Percentiles rank a stretch among this genome's conserved stretches.
phyloP scores from a whole-genome alignment of 2,329 filamentous ascomycete species.

The Thelonectria olida region DNA sequence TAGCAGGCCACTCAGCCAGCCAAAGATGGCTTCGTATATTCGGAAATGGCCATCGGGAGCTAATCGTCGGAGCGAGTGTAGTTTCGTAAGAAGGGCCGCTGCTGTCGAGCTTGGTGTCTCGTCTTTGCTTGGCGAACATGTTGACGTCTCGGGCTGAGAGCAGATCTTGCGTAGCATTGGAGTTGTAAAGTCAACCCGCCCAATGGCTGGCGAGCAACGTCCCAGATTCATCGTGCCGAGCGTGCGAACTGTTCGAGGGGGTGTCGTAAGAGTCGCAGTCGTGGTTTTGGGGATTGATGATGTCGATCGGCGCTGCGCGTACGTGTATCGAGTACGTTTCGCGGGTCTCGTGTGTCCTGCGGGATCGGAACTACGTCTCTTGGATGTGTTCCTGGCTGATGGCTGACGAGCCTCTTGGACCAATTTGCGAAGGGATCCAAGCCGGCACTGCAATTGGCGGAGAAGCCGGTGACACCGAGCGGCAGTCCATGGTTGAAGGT shows the following conservation, averaged over 20 bases:
- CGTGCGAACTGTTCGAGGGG: constrained; percentile 41
- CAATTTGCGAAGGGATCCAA: constrained; percentile 51
- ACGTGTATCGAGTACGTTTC: constrained; percentile 45
- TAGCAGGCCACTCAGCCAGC: constrained; percentile 43
- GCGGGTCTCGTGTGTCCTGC: constrained; percentile 12
- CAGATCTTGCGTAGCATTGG: constrained; percentile 42
- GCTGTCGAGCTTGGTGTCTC: constrained; percentile 6
- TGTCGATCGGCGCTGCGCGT: constrained; percentile 34
- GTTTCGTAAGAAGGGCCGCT: constrained; percentile 27
- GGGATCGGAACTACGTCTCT: constrained; percentile 28
- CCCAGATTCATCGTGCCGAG: constrained; percentile 43
- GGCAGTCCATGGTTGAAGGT: constrained; percentile 55
- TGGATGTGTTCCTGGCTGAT: constrained; percentile 22
- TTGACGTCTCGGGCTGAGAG: constrained; percentile 24
- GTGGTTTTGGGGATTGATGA: constrained; percentile 10
- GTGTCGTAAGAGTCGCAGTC: constrained; percentile 28
- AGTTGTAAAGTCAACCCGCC: constrained; percentile 42
- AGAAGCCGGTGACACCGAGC: constrained; percentile 57
- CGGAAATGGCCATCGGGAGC: constrained; percentile 38
- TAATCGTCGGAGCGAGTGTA: constrained; percentile 37
- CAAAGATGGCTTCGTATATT: constrained; percentile 46
- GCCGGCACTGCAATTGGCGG: constrained; percentile 55
- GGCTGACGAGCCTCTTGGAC: constrained; percentile 32
- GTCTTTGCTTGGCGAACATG: background rate
- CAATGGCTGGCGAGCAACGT: constrained; percentile 35